Base-by-base conservation (phyloP, 2,329 filamentous ascomycete species). In the Talaromyces islandicus region DNA sequence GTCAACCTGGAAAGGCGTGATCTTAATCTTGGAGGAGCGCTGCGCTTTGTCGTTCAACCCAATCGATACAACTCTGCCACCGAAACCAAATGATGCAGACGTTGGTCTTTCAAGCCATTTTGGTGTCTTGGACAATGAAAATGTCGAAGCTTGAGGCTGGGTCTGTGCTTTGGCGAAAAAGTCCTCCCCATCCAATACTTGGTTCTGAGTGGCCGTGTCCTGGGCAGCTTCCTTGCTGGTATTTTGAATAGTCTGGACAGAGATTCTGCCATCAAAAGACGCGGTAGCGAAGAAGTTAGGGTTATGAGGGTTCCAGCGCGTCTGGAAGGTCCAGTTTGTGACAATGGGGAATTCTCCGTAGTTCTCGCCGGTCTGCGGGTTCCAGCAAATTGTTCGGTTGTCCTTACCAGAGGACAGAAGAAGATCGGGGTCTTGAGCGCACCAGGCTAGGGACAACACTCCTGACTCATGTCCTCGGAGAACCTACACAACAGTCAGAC, bases 301-400 rank as follows among this genome's bases (percentile, higher is more conserved):
- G 74, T 99, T 96, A 67, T 90, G 87, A 30, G 94, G 94, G 73
- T 96, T 92, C 83, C 95, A 97, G 63, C 88, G 85, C 5, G 94
- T 96, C 72, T 93, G 88, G 80, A 99, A 99, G 6, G 92, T 96
- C 93, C 94, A 99, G 76, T 97, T 99, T n/a, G 93, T 97, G 58
- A 96, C 92, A 69, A 97, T 91, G 4, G 93, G 92, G 71, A 97
- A 93, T 76, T 97, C 93, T 65, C 95, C 94, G 64, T 92, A 89
- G 12, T 85, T 82, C 71, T 94, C 86, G 57, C 93, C 93, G 2
- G 89, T 96, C 70, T 94, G 90, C 1, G 94, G 91, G 75, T 97
- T 97, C 94, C 95, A 99, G 63, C 94, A 87, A 62, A 99, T 84
- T 2, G 92, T 97, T 68, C 91, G 86, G 72, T 97, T 97, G 76